These are phyloP conservation scores for Xenoacremonium recifei DNA, from an alignment of 2,329 filamentous ascomycete genomes.

Conservation along the genomic window DNA sequence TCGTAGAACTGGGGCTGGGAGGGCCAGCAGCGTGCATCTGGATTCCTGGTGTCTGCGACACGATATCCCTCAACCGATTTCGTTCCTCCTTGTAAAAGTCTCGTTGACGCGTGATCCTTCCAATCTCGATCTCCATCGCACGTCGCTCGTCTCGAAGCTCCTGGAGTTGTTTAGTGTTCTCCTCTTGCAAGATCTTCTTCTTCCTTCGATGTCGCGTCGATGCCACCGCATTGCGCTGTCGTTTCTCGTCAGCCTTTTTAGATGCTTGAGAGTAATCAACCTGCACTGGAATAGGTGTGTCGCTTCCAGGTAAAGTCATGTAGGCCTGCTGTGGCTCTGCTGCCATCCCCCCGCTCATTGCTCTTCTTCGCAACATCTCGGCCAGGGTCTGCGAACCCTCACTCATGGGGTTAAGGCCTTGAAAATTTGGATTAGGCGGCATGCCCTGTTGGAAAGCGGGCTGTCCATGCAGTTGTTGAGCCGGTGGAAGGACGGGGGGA, in stretches of 20 bases:
- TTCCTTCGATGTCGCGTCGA: conserved; percentile 79
- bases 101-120: conserved; percentile 58
- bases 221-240: conserved; percentile 80
- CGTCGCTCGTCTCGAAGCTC: conserved; percentile 67
- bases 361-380: conserved; percentile 31
- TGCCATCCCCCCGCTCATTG: conserved; percentile 22
- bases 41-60: conserved; percentile 58
- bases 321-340: conserved; percentile 37
- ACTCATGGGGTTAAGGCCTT: conserved; percentile 15
- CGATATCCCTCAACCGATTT: conserved; percentile 67
- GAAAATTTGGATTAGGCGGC: conserved; percentile 19
- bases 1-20: conserved; percentile 46
- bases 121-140: conserved; percentile 56
- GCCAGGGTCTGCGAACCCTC: conserved; percentile 29
- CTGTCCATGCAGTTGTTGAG: conserved; percentile 16
- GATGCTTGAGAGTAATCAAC: conserved; percentile 82
- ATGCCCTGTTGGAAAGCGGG: conserved; percentile 18
- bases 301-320: conserved; percentile 37
- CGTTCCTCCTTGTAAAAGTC: conserved; percentile 74
- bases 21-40: conserved; percentile 52
- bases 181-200: conserved; percentile 78
- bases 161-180: conserved; percentile 67
- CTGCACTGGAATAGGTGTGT: conserved; percentile 54
- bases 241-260: conserved; percentile 79
- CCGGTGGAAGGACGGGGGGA: conserved; percentile 14